These are phyloP conservation scores for Fraxinus sp. DNA, from an alignment of 305 asterid species.

Conservation along the genomic window DNA sequence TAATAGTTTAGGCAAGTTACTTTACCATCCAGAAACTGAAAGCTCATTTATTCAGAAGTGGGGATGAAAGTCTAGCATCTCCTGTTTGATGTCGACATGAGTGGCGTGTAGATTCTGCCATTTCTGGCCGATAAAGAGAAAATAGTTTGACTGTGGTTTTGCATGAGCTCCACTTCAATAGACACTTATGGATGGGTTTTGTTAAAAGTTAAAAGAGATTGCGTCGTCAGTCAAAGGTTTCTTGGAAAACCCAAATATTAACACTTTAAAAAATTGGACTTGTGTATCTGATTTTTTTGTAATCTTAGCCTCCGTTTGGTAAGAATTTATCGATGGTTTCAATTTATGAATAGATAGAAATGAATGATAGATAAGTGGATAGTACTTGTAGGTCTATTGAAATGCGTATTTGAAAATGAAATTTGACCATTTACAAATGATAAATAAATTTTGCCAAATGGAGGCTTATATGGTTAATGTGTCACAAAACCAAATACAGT, in stretches of 20 bases:
- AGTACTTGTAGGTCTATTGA: background rate
- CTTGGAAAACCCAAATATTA: background rate
- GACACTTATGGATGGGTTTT: background rate
- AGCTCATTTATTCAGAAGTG: background rate
- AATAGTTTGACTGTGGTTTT: background rate
- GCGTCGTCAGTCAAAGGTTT: background rate
- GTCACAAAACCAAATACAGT: conserved; percentile 12
- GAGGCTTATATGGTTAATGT: background rate
- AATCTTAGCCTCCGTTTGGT: background rate
- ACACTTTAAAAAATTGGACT: background rate
- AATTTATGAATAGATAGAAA: too few species aligned
- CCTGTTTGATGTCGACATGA: background rate
- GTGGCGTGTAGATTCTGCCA: background rate
- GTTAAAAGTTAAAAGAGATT: background rate
- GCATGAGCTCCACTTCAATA: background rate
- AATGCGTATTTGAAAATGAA: background rate
- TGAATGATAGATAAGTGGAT: background rate
- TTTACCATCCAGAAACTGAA: background rate
- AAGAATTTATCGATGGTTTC: too few species aligned
- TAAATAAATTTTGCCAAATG: background rate
- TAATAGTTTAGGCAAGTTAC: background rate
- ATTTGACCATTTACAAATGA: background rate
- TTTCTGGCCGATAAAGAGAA: background rate
- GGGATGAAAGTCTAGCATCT: background rate
- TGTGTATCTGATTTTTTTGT: background rate